Evolutionary conservation across 1,139 yeast species (phyloP), one percentile per base, ranked within the genome.

Genomic region (Yamadazyma kanchanaburiensis): DNA sequence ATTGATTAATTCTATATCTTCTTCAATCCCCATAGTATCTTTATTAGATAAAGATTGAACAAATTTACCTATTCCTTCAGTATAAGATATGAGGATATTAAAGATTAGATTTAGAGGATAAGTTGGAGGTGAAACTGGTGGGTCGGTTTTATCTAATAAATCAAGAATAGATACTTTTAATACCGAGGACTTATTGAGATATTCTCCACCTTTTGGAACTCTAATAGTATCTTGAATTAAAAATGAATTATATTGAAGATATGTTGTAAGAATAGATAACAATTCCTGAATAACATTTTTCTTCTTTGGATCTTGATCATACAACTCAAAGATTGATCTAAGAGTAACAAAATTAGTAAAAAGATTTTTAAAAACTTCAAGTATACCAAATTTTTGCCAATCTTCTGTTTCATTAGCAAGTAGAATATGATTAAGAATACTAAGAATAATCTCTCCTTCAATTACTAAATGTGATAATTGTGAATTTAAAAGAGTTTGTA

Each of bases 381-480:
- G 58, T 0, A 87, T 76, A 15, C 87, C 52, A 1, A 79, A 68
- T 38, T 77, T 76, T 43, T 84, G 85, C 96, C 96, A 89, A 8
- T 45, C 39, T 2, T 33, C 15, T 12, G 37, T 40, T 10, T 46
- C 40, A 15, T 48, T 49, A 28, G 46, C 50, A 14, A 64, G 65
- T 7, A 86, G 52, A 24, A 76, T 69, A 45, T 85, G 95, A 17
- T 84, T 83, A 22, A 88, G 56, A 24, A 82, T 64, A 0, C 94
- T 79, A 14, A 89, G 55, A 2, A 89, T 75, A 6, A 87, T 87
- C 48, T 87, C 96, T 18, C 86, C 70, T 53, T 89, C 96, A 22
- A 84, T 72, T 30, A 75, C 80, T 21, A 89, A 57, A 11, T 77
- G 70, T 0, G 65, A 55, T 22, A 87, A 64, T 38, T 81, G 88